phyloP scores from a whole-genome alignment of 305 asterid species.

The Fraxinus ornus region DNA sequence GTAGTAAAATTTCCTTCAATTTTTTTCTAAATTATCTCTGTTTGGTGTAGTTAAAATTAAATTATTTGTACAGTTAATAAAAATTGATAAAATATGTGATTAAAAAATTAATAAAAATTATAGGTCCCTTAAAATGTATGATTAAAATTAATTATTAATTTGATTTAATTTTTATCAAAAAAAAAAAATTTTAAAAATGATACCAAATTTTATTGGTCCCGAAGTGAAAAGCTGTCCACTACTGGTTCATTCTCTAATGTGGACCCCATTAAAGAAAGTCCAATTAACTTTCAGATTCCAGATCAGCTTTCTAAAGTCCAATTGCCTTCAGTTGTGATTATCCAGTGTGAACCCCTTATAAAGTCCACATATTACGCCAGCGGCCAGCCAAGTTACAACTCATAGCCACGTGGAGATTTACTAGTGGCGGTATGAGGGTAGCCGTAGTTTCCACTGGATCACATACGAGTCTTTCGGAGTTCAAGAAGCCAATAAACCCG shows the following conservation, averaged over 20 bases:
- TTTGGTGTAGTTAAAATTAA: not conserved
- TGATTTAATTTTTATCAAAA: not conserved
- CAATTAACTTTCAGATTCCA: constrained; percentile 18
- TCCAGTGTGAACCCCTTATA: not conserved
- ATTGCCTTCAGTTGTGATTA: not conserved
- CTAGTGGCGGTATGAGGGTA: not conserved
- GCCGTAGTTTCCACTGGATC: not conserved
- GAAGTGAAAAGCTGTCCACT: constrained; percentile 22
- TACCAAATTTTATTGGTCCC: constrained; percentile 20
- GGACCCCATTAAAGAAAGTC: not conserved
- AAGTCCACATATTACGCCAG: not conserved
- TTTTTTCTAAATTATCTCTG: too few relatives aligned
- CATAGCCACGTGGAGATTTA: not conserved
- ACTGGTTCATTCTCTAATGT: constrained; percentile 17
- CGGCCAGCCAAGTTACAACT: not conserved
- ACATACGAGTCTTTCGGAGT: not conserved
- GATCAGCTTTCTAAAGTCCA: not conserved
- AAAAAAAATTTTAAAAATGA: too few relatives aligned
- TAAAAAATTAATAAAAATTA: too few relatives aligned
- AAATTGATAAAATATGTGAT: too few relatives aligned
- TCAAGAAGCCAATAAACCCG: constrained; percentile 33
- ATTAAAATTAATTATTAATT: not conserved
- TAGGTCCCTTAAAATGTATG: too few relatives aligned
- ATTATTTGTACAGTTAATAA: not conserved
- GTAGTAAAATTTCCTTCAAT: not conserved